phyloP scores from a whole-genome alignment of 2,329 filamentous ascomycete species.

The Cladosporium sp. region DNA sequence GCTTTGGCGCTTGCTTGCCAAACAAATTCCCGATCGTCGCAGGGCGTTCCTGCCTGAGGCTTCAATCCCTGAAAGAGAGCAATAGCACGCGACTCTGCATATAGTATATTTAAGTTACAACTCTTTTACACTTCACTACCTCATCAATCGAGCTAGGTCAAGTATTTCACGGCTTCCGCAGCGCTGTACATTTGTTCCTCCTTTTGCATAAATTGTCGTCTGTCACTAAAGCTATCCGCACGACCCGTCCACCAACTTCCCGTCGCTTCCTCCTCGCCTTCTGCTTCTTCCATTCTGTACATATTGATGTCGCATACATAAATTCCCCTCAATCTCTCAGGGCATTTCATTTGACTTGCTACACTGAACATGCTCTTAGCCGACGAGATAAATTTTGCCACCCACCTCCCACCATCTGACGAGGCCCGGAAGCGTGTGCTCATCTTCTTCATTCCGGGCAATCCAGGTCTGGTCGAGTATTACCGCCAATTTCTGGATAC shows the following conservation, averaged over 20 bases:
- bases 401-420: background rate
- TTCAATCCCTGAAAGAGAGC: background rate
- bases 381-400: constrained; percentile 5
- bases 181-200: background rate
- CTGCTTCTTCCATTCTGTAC: background rate
- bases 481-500: constrained; percentile 67
- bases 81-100: background rate
- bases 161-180: background rate
- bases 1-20: background rate
- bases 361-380: background rate
- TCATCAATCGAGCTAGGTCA: background rate
- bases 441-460: constrained; percentile 73
- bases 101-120: background rate
- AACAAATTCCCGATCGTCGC: background rate
- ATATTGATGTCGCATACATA: background rate
- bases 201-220: background rate
- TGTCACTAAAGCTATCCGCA: background rate
- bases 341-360: background rate
- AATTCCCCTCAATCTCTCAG: background rate
- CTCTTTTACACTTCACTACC: background rate
- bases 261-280: background rate
- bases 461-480: constrained; percentile 74
- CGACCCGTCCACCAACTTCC: background rate
- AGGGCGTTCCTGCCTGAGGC: background rate
- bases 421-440: constrained; percentile 40